Base-by-base conservation (phyloP, 192 early-diverging fungal genomes). In the Gaertneriomyces sp. region DNA sequence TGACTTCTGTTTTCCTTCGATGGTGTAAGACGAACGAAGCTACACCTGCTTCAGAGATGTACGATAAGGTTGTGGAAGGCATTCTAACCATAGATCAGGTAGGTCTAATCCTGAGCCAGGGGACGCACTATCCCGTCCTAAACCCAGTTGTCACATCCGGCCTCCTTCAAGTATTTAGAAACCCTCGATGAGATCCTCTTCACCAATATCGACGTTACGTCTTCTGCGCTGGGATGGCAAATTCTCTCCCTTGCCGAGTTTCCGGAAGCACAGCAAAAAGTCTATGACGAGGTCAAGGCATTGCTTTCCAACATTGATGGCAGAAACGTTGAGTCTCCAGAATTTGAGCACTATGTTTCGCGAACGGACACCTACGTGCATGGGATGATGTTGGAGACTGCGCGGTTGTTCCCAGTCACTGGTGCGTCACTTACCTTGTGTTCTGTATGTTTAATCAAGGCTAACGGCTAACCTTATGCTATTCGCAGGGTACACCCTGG, bases 201-300 rank as follows among this genome's bases (percentile, higher is more conserved):
- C 16, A 59, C 58, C 33, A 59, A 59, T n/a, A 59, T 59, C 58
- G 58, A 59, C 42, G 58, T 59, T 7, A 59, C 58, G 1, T 59
- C 58, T 25, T 41, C 58, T 41, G 33, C 58, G 17, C 42, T 59
- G 17, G 42, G 38, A 40, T 59, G 58, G 58, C 38, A 42, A 7
- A 25, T 59, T 39, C 33, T 59, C 58, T 42, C 33, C 58, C 58
- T 59, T 59, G 58, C 58, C 17, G 38, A 59, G 41, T 19, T 41
- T 38, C 58, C 58, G 9, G 41, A 1, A 59, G 58, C 58, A 40
- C 58, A 59, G 41, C 38, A 20, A 59, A 59, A 59, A 59, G 58
- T 42, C 8, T 42, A 42, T 41, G 17, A 41, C 17, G 58, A 59
- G 42, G 39, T 59, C 10, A 33, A 33, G 25, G 25, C 25, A 33